These are phyloP conservation scores for Ogataea nonfermentans DNA, from an alignment of 805 yeast genomes.

Conservation along the genomic window DNA sequence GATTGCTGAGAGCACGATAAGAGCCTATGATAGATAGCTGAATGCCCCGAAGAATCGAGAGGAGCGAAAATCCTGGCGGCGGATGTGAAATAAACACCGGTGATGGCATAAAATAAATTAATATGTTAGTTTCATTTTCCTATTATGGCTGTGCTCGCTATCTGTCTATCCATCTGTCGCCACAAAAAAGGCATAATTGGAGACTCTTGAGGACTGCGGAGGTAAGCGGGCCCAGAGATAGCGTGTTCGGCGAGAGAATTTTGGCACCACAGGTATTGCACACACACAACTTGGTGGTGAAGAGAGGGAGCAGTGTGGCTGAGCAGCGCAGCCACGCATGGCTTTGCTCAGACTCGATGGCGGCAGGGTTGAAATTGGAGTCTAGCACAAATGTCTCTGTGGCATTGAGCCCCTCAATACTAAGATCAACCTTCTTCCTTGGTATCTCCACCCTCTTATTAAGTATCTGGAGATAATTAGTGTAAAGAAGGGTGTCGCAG, in stretches of 20 bases:
- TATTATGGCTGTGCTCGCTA: not conserved
- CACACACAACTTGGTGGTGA: conserved; percentile 32
- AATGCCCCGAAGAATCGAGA: conserved; percentile 50
- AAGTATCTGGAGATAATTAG: conserved; percentile 11
- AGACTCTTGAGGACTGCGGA: conserved; percentile 20
- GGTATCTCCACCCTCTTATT: not conserved
- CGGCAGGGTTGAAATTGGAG: conserved; percentile 5
- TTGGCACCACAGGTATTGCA: conserved; percentile 37
- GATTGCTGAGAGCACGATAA: conserved; percentile 46
- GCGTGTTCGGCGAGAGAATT: conserved; percentile 15
- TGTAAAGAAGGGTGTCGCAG: conserved; percentile 15
- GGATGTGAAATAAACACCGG: conserved; percentile 59
- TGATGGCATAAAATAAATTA: conserved; percentile 47
- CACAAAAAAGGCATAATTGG: conserved; percentile 28
- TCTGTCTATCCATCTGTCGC: conserved; percentile 17
- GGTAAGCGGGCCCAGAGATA: conserved; percentile 8
- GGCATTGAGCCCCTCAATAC: conserved; percentile 14
- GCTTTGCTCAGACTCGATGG: conserved; percentile 25
- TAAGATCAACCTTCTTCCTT: conserved; percentile 2
- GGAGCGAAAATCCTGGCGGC: conserved; percentile 49
- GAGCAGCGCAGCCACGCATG: conserved; percentile 40
- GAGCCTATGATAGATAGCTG: conserved; percentile 52
- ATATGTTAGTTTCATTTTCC: not conserved
- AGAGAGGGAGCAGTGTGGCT: conserved; percentile 37
- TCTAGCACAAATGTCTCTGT: conserved; percentile 14